Base-by-base conservation (phyloP, 1,284 basidiomycete species). In the Porphyrellus sp. region DNA sequence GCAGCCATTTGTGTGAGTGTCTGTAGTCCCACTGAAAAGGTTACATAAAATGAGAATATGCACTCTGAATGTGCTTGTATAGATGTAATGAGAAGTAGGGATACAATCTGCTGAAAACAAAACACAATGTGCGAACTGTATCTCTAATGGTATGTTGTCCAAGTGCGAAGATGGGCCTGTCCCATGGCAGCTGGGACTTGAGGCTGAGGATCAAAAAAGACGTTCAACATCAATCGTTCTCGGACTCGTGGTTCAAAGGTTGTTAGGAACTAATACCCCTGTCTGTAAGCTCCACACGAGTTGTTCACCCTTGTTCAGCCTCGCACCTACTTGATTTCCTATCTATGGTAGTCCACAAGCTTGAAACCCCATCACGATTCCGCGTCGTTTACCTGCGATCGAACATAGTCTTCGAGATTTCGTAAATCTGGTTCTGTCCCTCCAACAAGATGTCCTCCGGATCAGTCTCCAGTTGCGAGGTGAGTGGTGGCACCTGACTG, bases 341-440 rank as follows among this genome's bases (percentile, higher is more conserved):
- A 72, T 47, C 89, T 74, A 5, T 91, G 91, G 60, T 89, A 93
- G 5, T 78, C 75, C 21, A 80, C 80, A 34, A 93, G 73, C 52
- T 74, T 77, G 75, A 93, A 93, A 2, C 80, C 82, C 83, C 86
- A 91, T 77, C 83, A 88, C 40, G 74, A 70, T 20, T 75, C 73
- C 13, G 68, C 59, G 23, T 66, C 56, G 12, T 64, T 63, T 21
- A 56, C 64, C 13, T 58, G 58, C 16, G 60, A 52, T 27, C 46
- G 57, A 50, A 83, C 72, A 44, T 77, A 70, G 18, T 62, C 61
- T 28, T 78, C 74, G 27, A 82, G 64, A 5, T 67, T 74, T 16
- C 62, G 62, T 58, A 81, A 72, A 13, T 74, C 69, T 0, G 58
- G 48, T 43, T 58, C 63, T 39, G 51, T 31, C 30, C 70, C 66